A percentile compares a stretch with the other conserved stretches of the same genome.
Conservation (phyloP, 345 rosid species). For the Angophora floribunda region DNA sequence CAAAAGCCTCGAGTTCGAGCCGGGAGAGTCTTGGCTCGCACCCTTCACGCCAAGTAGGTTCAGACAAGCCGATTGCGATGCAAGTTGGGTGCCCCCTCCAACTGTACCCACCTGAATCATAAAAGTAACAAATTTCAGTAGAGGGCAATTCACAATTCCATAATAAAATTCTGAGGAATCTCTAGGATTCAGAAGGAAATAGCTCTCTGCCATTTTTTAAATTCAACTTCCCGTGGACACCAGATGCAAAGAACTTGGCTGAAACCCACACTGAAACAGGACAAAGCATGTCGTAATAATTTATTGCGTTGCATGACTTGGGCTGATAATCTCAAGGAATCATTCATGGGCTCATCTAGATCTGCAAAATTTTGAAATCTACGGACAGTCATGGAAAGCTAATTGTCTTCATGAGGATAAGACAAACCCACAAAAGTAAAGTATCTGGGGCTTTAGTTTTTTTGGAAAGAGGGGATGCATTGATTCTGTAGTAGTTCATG, state of each 20-base stretch:
- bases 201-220: not conserved
- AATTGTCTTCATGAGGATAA: not conserved
- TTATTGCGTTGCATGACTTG: not conserved
- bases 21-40: conserved; percentile 40
- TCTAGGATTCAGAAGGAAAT: not conserved
- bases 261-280: not conserved
- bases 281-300: not conserved
- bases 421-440: not conserved
- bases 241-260: not conserved
- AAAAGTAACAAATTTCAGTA: not conserved
- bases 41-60: conserved; percentile 74
- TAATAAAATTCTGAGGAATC: not conserved
- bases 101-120: conserved; percentile 61
- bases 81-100: conserved; percentile 82
- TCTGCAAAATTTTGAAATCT: not conserved
- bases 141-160: not conserved
- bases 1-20: conserved; percentile 45
- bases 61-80: conserved; percentile 75
- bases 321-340: not conserved
- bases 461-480: not conserved
- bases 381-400: not conserved
- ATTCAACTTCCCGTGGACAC: not conserved
- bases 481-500: not conserved
- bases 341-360: not conserved
- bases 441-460: not conserved